Evolutionary conservation across 805 yeast species (phyloP).

Genomic region (Sungouiozyma intestinalis): DNA sequence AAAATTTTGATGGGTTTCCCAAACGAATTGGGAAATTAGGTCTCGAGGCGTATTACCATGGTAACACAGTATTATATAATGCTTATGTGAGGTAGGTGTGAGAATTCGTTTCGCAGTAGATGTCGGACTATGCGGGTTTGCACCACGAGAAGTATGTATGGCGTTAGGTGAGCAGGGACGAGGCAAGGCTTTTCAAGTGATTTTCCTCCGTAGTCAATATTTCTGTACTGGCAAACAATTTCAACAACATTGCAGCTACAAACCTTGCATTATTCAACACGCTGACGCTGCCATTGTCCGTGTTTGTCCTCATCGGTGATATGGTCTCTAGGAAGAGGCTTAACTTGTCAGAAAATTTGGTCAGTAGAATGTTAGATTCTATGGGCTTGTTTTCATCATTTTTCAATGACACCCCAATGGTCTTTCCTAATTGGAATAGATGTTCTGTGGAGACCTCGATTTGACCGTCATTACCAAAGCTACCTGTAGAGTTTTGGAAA

Average conservation of each 20-base stretch:
- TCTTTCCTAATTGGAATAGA: constrained; percentile 23
- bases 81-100: neutral
- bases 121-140: neutral
- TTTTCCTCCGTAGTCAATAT: constrained; percentile 9
- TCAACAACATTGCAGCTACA: constrained; percentile 21
- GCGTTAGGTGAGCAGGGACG: constrained; percentile 4
- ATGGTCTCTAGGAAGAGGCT: constrained; percentile 11
- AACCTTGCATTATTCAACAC: constrained; percentile 23
- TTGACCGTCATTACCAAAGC: constrained; percentile 1
- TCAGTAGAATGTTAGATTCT: constrained; percentile 8
- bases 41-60: neutral
- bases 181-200: constrained; percentile 5
- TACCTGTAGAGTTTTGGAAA: constrained; percentile 9
- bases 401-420: constrained; percentile 22
- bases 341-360: constrained; percentile 6
- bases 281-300: constrained; percentile 19
- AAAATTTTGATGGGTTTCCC: neutral
- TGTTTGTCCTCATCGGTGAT: constrained; percentile 8
- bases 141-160: neutral
- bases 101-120: neutral
- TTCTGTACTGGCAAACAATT: constrained; percentile 4
- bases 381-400: constrained; percentile 4
- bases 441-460: constrained; percentile 11
- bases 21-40: neutral
- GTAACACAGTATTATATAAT: neutral